phyloP scores from a whole-genome alignment of 805 yeast genomes.

The Kluyveromyces nonfermentans region DNA sequence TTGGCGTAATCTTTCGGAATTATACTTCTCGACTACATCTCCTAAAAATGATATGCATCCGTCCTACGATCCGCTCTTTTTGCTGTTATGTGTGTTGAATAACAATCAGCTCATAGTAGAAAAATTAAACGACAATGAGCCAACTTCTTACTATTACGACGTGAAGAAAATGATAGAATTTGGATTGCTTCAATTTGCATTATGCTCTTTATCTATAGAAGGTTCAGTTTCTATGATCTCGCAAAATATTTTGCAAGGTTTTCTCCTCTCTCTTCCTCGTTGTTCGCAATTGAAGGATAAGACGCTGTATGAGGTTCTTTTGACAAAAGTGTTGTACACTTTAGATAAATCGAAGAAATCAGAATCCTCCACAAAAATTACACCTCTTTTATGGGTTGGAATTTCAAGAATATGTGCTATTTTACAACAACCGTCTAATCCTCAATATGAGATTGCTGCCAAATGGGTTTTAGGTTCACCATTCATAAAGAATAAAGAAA shows the following conservation, averaged over 20 bases:
- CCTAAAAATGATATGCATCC: slow-evolving; percentile 21
- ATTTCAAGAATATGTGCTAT: slow-evolving; percentile 49
- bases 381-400: slow-evolving; percentile 45
- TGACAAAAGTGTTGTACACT: slow-evolving; percentile 35
- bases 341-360: slow-evolving; percentile 15
- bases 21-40: slow-evolving; percentile 19
- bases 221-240: slow-evolving; percentile 30
- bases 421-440: slow-evolving; percentile 60
- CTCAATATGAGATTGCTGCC: slow-evolving; percentile 59
- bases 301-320: slow-evolving; percentile 42
- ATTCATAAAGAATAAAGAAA: slow-evolving; percentile 30
- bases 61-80: slow-evolving; percentile 61
- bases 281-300: slow-evolving; percentile 46
- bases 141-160: slow-evolving; percentile 33
- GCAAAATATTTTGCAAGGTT: slow-evolving; percentile 35
- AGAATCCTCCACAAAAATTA: slow-evolving; percentile 15
- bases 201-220: slow-evolving; percentile 35
- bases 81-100: slow-evolving; percentile 50
- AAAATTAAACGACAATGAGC: slow-evolving; percentile 24
- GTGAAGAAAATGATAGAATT: slow-evolving; percentile 50
- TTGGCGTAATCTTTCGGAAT: slow-evolving; percentile 26
- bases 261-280: slow-evolving; percentile 35
- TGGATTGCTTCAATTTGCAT: slow-evolving; percentile 38
- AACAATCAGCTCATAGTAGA: slow-evolving; percentile 51
- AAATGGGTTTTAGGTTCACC: slow-evolving; percentile 51